Conservation (phyloP, 2,329 filamentous ascomycete species). For the Parafenestella ontariensis region DNA sequence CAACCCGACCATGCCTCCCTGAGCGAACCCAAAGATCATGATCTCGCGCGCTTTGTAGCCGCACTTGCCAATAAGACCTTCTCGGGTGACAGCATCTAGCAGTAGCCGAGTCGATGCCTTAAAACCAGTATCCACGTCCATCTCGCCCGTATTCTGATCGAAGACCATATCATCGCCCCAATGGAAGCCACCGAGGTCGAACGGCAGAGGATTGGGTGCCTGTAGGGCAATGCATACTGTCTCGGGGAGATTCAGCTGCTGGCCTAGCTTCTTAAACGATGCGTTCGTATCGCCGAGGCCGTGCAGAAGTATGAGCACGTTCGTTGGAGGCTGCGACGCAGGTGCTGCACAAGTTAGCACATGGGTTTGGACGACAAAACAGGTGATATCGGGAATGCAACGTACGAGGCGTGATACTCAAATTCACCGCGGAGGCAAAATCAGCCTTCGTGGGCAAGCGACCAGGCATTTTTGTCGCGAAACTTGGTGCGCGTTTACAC, state of each 20-base stretch:
- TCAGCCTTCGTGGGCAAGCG: constrained; percentile 53
- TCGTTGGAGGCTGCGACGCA: constrained; percentile 66
- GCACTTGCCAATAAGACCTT: constrained; percentile 57
- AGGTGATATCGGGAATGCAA: neutral
- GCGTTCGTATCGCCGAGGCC: constrained; percentile 79
- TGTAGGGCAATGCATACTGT: constrained; percentile 78
- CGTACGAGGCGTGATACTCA: constrained; percentile 57
- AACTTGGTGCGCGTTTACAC: constrained; percentile 14
- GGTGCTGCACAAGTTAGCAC: constrained; percentile 44
- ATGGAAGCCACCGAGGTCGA: constrained; percentile 70
- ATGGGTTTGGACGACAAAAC: neutral
- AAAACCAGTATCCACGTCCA: constrained; percentile 64
- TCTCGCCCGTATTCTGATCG: constrained; percentile 58
- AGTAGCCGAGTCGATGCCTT: constrained; percentile 52
- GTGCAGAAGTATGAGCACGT: constrained; percentile 82
- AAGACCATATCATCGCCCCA: constrained; percentile 68
- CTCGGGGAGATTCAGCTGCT: constrained; percentile 74
- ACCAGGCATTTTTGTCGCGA: constrained; percentile 45
- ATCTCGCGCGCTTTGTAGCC: constrained; percentile 59
- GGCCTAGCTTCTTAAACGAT: constrained; percentile 73
- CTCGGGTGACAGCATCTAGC: constrained; percentile 52
- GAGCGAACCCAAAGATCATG: constrained; percentile 63
- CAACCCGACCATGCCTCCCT: constrained; percentile 64
- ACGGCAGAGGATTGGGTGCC: constrained; percentile 72
- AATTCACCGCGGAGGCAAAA: constrained; percentile 50